Conservation (phyloP, 2,329 filamentous ascomycete species). For the Calycina herbarum region DNA sequence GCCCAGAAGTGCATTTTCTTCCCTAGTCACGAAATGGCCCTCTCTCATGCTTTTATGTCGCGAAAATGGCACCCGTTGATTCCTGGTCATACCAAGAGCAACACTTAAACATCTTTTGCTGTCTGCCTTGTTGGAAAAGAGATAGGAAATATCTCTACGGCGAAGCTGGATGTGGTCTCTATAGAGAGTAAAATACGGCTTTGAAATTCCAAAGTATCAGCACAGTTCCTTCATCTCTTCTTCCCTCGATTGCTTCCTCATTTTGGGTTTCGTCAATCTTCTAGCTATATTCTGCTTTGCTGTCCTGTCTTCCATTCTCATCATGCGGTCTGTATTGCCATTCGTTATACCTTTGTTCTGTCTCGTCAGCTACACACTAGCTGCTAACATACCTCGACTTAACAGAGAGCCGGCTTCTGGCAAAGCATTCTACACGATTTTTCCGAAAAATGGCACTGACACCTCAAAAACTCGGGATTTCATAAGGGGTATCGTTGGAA, state of each 20-base stretch:
- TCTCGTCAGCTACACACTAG: conserved; percentile 6
- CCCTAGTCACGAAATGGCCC: no score
- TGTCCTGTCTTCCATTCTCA: neutral
- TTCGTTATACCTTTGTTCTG: neutral
- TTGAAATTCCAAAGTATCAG: neutral
- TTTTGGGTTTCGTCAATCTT: neutral
- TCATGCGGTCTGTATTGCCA: conserved; percentile 4
- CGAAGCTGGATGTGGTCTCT: neutral
- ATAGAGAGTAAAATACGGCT: conserved; percentile 1
- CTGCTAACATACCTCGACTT: conserved; percentile 10
- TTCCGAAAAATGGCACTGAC: conserved; percentile 10
- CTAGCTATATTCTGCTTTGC: neutral
- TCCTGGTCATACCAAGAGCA: neutral
- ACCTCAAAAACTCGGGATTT: neutral
- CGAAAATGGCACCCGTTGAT: neutral
- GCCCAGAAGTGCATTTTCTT: no score
- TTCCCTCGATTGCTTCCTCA: neutral
- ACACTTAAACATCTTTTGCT: neutral
- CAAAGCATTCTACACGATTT: conserved; percentile 9
- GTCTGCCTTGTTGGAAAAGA: conserved; percentile 4
- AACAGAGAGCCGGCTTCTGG: conserved; percentile 4
- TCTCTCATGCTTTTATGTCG: neutral
- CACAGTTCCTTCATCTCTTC: neutral
- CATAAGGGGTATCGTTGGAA: neutral
- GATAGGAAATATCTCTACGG: neutral